Evolutionary conservation across 2,329 filamentous ascomycete genomes (phyloP).

Genomic region (Thielaviopsis ethacetica): DNA sequence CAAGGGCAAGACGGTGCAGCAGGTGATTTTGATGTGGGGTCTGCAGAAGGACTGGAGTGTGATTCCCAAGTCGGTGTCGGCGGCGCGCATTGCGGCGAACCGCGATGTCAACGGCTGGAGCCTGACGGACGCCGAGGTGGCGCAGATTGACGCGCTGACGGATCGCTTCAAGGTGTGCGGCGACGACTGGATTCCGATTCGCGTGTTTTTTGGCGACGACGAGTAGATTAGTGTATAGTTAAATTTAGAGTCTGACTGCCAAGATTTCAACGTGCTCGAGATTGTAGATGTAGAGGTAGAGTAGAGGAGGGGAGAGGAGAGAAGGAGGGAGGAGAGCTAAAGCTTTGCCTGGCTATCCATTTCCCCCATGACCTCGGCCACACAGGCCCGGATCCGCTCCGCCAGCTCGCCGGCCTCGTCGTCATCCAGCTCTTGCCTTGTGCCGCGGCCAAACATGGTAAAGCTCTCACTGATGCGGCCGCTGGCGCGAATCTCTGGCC

Average conservation of each 20-base stretch:
- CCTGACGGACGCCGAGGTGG: conserved; percentile 56
- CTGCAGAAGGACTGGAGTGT: conserved; percentile 67
- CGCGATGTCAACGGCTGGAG: conserved; percentile 59
- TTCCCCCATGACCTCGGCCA: conserved; percentile 31
- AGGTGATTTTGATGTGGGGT: conserved; percentile 68
- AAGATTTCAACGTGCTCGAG: too few relatives aligned
- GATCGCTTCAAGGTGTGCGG: conserved; percentile 73
- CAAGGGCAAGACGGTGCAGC: conserved; percentile 55
- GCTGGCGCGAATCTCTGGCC: conserved; percentile 48
- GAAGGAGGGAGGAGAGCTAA: too few relatives aligned
- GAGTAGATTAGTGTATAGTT: conserved; percentile 32
- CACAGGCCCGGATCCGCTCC: conserved; percentile 30
- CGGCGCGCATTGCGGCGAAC: conserved; percentile 58
- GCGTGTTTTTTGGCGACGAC: conserved; percentile 72
- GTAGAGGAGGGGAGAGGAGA: too few relatives aligned
- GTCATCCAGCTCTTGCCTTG: conserved; percentile 59
- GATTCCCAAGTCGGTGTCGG: conserved; percentile 70
- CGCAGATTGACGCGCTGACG: conserved; percentile 47
- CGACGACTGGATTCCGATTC: conserved; percentile 56
- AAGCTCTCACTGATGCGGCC: conserved; percentile 45
- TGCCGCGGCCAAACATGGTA: conserved; percentile 67
- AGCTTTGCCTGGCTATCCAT: conserved; percentile 19
- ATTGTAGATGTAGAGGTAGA: too few relatives aligned
- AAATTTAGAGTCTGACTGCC: too few relatives aligned
- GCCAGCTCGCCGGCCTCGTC: conserved; percentile 51